A percentile compares a stretch with the other conserved stretches of the same genome.
Conservation (phyloP, 805 yeast species). For the Sugiyamaella marilandica region DNA sequence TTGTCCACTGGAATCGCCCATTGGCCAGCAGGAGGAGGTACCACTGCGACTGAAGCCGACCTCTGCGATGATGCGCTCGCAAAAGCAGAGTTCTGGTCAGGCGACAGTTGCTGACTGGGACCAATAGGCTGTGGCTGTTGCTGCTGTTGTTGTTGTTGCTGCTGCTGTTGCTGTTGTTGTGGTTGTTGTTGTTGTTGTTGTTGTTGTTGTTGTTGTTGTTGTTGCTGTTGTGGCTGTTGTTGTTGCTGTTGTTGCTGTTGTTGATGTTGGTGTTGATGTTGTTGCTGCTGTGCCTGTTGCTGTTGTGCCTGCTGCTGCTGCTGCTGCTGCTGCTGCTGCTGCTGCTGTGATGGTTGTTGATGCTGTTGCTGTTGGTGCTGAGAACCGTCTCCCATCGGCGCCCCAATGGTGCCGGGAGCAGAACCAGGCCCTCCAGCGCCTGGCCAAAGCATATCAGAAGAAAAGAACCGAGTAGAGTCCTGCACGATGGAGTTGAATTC, state of each 20-base stretch:
- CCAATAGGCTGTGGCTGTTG: conserved; percentile 5
- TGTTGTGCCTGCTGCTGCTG: not conserved
- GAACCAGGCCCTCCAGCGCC: not conserved
- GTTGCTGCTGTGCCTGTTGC: not conserved
- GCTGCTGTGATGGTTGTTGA: conserved; percentile 2
- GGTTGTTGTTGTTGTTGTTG: not conserved
- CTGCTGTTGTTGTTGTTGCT: not conserved
- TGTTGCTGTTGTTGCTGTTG: not conserved
- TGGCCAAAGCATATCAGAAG: not conserved
- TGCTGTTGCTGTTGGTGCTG: not conserved
- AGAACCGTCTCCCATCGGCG: not conserved
- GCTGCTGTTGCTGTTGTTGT: not conserved
- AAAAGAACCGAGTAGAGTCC: conserved; percentile 28
- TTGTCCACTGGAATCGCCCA: not conserved
- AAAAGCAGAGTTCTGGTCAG: not conserved
- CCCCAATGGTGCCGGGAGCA: not conserved
- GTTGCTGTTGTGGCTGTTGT: not conserved
- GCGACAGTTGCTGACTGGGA: not conserved
- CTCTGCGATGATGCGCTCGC: not conserved
- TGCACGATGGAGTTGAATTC: conserved; percentile 30
- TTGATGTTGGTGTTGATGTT: not conserved
- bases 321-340: conserved; percentile 4
- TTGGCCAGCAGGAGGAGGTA: not conserved
- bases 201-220: not conserved
- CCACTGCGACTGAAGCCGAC: conserved; percentile 5